A percentile compares a stretch with the other conserved stretches of the same genome.
Conservation (phyloP, 139 green algal species). For the Tetraselmis chui region DNA sequence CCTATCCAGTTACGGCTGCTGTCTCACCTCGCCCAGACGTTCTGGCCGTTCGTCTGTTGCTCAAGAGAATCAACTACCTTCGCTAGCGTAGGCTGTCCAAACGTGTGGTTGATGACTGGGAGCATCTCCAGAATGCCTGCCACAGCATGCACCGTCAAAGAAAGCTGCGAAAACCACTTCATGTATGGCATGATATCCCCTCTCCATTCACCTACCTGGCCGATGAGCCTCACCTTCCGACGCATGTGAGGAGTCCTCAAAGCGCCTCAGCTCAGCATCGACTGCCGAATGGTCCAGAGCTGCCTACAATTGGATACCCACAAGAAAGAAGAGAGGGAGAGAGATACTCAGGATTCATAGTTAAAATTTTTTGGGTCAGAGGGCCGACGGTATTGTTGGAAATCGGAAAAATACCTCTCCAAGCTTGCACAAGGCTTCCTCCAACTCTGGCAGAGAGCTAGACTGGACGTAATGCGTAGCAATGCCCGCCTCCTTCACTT, state of each 20-base stretch:
- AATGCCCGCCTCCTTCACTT: constrained; percentile 59
- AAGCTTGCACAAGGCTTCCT: constrained; percentile 26
- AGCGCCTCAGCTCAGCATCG: constrained; percentile 6
- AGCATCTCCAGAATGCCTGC: background rate
- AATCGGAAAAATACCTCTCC: constrained; percentile 3
- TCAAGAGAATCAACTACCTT: background rate
- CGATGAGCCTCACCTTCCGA: constrained; percentile 1
- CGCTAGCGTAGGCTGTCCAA: background rate
- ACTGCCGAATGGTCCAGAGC: background rate
- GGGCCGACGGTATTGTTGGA: no score
- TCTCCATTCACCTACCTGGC: no score
- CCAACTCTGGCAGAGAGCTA: constrained; percentile 34
- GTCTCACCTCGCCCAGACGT: background rate
- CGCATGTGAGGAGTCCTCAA: background rate
- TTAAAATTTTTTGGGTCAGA: no score
- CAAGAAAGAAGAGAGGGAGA: no score
- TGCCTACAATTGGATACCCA: no score
- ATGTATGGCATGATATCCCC: no score
- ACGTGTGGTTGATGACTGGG: background rate
- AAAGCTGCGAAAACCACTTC: no score
- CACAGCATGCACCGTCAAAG: no score
- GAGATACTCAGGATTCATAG: no score
- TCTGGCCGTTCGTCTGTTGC: background rate
- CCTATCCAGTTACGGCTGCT: no score
- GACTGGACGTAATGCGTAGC: constrained; percentile 81